Conservation (phyloP, 495 filamentous ascomycete species). For the Pyrenula aspistea region DNA sequence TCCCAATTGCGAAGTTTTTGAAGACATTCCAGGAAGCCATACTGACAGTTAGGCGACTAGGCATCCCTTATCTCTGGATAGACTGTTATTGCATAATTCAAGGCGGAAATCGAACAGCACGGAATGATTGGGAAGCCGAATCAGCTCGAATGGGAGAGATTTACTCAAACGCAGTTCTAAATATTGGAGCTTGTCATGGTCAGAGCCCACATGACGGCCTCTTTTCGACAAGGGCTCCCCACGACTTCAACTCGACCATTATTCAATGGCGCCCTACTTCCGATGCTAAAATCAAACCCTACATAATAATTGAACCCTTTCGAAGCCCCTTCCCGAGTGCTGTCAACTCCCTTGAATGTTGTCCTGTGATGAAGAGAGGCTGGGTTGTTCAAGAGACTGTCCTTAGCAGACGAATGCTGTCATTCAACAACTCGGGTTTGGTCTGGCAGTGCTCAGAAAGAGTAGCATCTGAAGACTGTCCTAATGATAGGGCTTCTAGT, state of each 20-base stretch:
- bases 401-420: neutral
- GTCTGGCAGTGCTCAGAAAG: neutral
- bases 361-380: neutral
- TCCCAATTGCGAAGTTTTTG: neutral
- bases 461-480: neutral
- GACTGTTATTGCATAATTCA: neutral
- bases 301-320: neutral
- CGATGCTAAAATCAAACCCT: neutral
- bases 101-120: neutral
- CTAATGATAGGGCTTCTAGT: neutral
- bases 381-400: neutral
- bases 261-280: neutral
- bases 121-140: neutral
- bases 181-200: neutral
- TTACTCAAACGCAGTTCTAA: neutral
- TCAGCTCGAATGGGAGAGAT: neutral
- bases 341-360: neutral
- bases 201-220: neutral
- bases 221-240: neutral
- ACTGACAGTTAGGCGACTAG: neutral
- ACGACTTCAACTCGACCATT: neutral
- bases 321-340: neutral
- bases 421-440: neutral
- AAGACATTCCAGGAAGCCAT: neutral
- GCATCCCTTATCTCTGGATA: neutral